phyloP scores from a whole-genome alignment of 306 rosid genomes.

The Prosopis cineraria region DNA sequence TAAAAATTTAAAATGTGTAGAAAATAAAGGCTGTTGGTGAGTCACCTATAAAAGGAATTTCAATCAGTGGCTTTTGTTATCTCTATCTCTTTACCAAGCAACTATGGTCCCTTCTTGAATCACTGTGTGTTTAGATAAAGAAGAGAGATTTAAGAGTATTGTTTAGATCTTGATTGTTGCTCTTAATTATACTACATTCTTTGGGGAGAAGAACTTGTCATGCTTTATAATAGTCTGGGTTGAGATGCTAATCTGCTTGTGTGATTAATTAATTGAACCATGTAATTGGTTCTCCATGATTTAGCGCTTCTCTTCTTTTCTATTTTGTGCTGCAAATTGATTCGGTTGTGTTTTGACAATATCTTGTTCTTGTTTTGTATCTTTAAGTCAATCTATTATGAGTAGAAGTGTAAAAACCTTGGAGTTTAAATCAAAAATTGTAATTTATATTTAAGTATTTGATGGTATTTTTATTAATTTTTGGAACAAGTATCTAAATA shows the following conservation, averaged over 20 bases:
- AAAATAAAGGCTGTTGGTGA: too few relatives aligned
- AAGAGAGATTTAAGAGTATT: too few relatives aligned
- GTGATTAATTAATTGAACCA: background rate
- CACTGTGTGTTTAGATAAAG: background rate
- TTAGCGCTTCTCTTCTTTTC: background rate
- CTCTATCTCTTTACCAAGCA: too few relatives aligned
- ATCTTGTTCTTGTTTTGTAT: background rate
- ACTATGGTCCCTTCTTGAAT: too few relatives aligned
- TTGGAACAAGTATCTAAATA: too few relatives aligned
- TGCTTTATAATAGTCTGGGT: conserved; percentile 14
- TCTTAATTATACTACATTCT: conserved; percentile 8
- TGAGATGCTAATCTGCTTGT: conserved; percentile 3
- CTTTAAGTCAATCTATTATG: conserved; percentile 4
- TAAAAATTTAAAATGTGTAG: too few relatives aligned
- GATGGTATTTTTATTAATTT: too few relatives aligned
- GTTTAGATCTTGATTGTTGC: conserved; percentile 28
- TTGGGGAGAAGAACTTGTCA: background rate
- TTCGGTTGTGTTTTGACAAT: background rate
- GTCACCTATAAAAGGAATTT: too few relatives aligned
- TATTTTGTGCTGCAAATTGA: conserved; percentile 22
- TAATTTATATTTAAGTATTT: too few relatives aligned
- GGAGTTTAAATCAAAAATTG: too few relatives aligned
- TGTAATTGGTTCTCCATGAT: conserved; percentile 4
- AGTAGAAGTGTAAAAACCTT: too few relatives aligned
- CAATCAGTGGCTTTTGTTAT: too few relatives aligned